Evolutionary conservation across 1,139 yeast species (phyloP), one percentile per base, ranked within the genome.

Genomic region (Casaregolazyma lundiana): DNA sequence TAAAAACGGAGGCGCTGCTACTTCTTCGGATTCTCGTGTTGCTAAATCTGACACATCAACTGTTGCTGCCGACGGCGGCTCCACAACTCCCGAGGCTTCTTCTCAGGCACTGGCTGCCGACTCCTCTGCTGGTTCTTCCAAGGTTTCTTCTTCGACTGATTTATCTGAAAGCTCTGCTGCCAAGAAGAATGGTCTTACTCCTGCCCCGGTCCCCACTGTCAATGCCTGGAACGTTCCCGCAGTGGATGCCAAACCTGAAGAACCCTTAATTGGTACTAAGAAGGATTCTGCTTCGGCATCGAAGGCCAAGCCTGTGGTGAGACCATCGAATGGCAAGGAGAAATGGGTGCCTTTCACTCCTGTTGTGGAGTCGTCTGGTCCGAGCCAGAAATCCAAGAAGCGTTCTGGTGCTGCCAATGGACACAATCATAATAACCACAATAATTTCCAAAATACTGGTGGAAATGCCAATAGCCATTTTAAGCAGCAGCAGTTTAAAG

Each of bases 311-410:
- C 45, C 40, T 40, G 21, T 22, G 15, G 43, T 32, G 2, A 16
- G 35, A 7, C 43, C 37, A 6, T 40, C 43, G 51, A 75, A 81
- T 54, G 77, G 85, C 32, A 79, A 82, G 53, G 89, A 84, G 59
- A 87, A 87, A 66, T 88, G 95, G 95, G 84, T 86, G 40, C 95
- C 95, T n/a, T 81, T 83, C 62, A 77, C 79, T 55, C 94, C 92
- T 24, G 78, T 83, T 26, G 41, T 42, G n/a, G 35, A 35, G 18
- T 54, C 30, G 49, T 60, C 19, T 48, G 52, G 13, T 22, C 48
- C 32, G 47, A 50, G 46, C 44, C 56, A 11, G 37, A 53, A 50
- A 44, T 17, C 51, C 26, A 44, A 47, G 35, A 48, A 47, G 44
- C 42, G 41, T 22, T 29, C 41, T 29, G 41, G 43, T 30, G 21